Evolutionary conservation across 2,329 filamentous ascomycete species (phyloP).

Genomic region (Alternaria conjuncta): DNA sequence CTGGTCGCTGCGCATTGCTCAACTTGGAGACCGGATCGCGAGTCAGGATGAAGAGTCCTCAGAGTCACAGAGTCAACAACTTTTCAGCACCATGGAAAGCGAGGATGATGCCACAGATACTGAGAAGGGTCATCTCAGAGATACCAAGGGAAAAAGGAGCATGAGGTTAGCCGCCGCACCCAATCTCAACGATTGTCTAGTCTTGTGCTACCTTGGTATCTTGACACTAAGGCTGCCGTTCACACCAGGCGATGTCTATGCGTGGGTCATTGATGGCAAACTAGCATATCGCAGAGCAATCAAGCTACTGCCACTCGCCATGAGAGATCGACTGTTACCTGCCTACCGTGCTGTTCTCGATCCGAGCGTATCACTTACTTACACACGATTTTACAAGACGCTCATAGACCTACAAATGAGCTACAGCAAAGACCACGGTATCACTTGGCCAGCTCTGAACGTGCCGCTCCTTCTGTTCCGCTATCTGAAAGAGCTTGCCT

Average conservation of each 20-base stretch:
- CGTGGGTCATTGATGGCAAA: conserved; percentile 70
- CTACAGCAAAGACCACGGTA: conserved; percentile 71
- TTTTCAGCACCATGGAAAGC: conserved; percentile 65
- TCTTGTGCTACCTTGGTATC: conserved; percentile 79
- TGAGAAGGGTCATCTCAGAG: conserved; percentile 23
- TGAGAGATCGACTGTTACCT: conserved; percentile 69
- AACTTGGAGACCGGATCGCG: conserved; percentile 56
- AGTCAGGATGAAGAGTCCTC: conserved; percentile 40
- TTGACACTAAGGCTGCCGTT: conserved; percentile 77
- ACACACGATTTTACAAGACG: conserved; percentile 68
- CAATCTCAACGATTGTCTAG: conserved; percentile 75
- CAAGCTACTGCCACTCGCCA: conserved; percentile 65
- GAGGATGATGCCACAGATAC: conserved; percentile 49
- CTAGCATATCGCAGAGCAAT: conserved; percentile 74
- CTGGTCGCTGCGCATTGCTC: conserved; percentile 77
- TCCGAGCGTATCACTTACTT: conserved; percentile 54
- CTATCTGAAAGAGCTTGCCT: conserved; percentile 72
- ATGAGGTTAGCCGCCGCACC: conserved; percentile 63
- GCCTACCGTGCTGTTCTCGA: conserved; percentile 67
- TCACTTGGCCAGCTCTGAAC: conserved; percentile 77
- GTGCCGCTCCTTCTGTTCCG: conserved; percentile 70
- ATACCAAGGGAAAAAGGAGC: conserved; percentile 42
- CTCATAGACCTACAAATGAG: conserved; percentile 68
- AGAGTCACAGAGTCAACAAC: conserved; percentile 55
- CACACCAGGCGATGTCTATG: conserved; percentile 73